These are phyloP conservation scores for Monosporozyma aerobia DNA, from an alignment of 805 yeast genomes.

Conservation along the genomic window DNA sequence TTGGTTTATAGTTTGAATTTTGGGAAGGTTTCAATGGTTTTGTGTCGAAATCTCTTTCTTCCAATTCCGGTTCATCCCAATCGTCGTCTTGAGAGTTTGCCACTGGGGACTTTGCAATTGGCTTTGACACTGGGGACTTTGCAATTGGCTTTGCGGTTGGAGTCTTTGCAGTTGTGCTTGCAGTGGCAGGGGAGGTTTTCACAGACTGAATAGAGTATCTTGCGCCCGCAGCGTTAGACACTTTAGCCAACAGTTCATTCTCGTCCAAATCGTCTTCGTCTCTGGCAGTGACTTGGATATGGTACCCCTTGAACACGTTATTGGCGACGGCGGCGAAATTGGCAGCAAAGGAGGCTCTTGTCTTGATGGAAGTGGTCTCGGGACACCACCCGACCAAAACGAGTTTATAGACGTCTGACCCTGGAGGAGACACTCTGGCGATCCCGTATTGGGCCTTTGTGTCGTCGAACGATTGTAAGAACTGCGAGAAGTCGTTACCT, in stretches of 20 bases:
- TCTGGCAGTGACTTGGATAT: conserved; percentile 95
- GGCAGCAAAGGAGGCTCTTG: conserved; percentile 65
- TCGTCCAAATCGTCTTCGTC: conserved; percentile 83
- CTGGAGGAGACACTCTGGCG: conserved; percentile 79
- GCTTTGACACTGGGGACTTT: conserved; percentile 2
- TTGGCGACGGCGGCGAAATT: conserved; percentile 67
- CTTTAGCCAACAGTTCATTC: conserved; percentile 60
- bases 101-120: conserved; percentile 9
- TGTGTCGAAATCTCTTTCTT: conserved; percentile 41
- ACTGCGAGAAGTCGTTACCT: conserved; percentile 64
- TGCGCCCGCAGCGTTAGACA: conserved; percentile 92
- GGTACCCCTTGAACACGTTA: conserved; percentile 68
- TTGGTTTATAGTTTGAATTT: conserved; percentile 46
- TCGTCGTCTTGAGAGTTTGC: conserved; percentile 28
- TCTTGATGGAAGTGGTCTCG: conserved; percentile 79
- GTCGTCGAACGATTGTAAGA: conserved; percentile 74
- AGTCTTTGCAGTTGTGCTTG: conserved; percentile 12
- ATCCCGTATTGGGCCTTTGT: conserved; percentile 86
- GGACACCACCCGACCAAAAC: conserved; percentile 95
- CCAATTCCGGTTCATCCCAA: conserved; percentile 39
- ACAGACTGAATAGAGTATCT: conserved; percentile 67
- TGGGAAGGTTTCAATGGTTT: conserved; percentile 37
- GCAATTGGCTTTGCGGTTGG: conserved; percentile 7
- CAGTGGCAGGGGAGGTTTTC: conserved; percentile 22
- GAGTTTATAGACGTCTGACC: conserved; percentile 81